Conservation (phyloP, 2,329 filamentous ascomycete species). For the Emergomyces pasteurianus region DNA sequence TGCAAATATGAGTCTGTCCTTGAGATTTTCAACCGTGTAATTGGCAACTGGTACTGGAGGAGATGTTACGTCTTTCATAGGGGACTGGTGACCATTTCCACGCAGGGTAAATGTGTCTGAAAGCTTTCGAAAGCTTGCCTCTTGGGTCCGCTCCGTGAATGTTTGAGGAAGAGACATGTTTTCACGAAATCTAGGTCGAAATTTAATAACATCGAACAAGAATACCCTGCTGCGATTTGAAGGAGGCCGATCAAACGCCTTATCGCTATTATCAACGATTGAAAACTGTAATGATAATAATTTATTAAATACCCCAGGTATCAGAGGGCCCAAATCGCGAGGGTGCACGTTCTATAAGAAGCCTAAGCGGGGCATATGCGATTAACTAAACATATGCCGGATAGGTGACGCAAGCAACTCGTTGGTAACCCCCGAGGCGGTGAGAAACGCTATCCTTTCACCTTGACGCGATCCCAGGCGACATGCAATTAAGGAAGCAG, state of each 20-base stretch:
- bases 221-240: neutral
- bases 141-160: neutral
- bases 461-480: neutral
- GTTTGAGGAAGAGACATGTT: neutral
- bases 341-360: neutral
- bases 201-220: neutral
- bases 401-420: neutral
- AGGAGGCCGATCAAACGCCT: neutral
- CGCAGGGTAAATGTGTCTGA: neutral
- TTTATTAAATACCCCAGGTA: neutral
- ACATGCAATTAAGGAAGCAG: neutral
- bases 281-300: neutral
- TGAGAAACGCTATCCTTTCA: neutral
- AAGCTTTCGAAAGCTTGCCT: neutral
- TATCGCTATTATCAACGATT: neutral
- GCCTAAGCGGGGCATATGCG: neutral
- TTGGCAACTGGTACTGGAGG: neutral
- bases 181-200: neutral
- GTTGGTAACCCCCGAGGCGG: neutral
- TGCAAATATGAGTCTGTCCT: neutral
- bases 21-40: neutral
- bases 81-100: neutral
- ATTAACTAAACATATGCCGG: neutral
- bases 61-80: neutral
- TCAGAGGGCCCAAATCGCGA: neutral